Evolutionary conservation across 2,329 filamentous ascomycete species (phyloP), one percentile per base, ranked within the genome.

Genomic region (Lachnellula hyalina): DNA sequence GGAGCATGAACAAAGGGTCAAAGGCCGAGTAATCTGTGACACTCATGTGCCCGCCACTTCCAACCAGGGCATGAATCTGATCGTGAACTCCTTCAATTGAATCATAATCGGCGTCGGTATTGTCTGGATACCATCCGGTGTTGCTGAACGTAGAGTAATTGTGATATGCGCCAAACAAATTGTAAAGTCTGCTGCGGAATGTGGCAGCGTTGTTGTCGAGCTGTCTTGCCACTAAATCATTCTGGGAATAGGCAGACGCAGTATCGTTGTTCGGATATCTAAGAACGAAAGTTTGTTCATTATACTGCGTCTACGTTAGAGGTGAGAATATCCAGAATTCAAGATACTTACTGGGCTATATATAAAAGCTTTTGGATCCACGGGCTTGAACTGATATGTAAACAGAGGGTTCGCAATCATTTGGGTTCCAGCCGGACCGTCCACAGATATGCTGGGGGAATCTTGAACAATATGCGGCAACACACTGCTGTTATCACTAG

Each of bases 81-180:
- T 87, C 83, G 61, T 87, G 84, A 4, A 87, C 70, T 0, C 80
- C 78, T 67, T 87, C 84, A 35, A 87, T 70, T 11, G 85, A 89
- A 67, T 89, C 86, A 49, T 79, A 79, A 12, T 75, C 75, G 7
- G 55, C 53, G 7, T n/a, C 15, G 4, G 58, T 55, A 38, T 77
- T 71, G 47, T 76, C 74, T 14, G 71, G 68, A n/a, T 77, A 76
- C 79, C 80, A 85, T 1, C 78, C 81, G 66, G 88, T 84, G 65
- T 85, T 91, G 63, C 85, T 84, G 66, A 90, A 89, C 15, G 79
- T 75, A 15, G 81, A 81, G 66, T 85, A 89, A 61, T 89, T 80
- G 46, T 79, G 75, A 66, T 88, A 89, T 55, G 80, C 82, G 8
- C 84, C 82, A 58, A 88, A 81, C 1, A 90, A 74, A 50, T 82